Base-by-base conservation (phyloP, 202 grass and related monocot genomes). In the Eragrostis tef region DNA sequence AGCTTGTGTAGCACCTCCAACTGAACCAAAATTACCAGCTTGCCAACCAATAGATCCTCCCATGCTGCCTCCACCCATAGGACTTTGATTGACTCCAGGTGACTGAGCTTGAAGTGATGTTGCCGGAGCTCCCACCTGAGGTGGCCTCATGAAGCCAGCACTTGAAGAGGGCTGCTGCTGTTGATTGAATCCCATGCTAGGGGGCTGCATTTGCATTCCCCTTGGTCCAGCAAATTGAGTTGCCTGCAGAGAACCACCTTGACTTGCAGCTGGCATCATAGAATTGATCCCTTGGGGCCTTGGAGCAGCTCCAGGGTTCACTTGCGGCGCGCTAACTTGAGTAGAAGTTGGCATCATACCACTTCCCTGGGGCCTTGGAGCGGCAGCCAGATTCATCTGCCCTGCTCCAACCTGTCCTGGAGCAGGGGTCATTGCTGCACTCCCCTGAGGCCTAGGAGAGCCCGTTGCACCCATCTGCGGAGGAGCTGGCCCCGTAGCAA, bases 171-270 rank as follows among this genome's bases (percentile, higher is more conserved):
- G 60, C 70, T 94, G 94, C 67, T 94, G 94, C 29, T 31, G 29
- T 69, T 97, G 94, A 83, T 88, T 90, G 59, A 88, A 67, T 31
- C 85, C 96, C 77, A 83, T 66, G 80, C 78, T 98, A 75, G 89
- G 71, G 86, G 69, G 25, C 49, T 88, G 86, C 19, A 66, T 34
- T 59, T 82, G 96, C 75, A 73, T 65, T 15, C 80, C 76, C 74
- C 85, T 90, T 63, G 83, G 78, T 69, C 70, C 89, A 52, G 83
- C 27, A 74, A 93, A 93, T 61, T 96, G 92, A 67, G 81, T 79
- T 27, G 89, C 70, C 58, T 82, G 84, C 71, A 87, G 62, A 74
- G 50, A 75, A 51, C 85, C 79, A 27, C 86, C 86, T 50, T 94
- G 95, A 85, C 63, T 85, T 22, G 87, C 92, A 80, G 87, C 46